Base-by-base conservation (phyloP, 352 stramenopile genomes). In the Pythium phragmitis region DNA sequence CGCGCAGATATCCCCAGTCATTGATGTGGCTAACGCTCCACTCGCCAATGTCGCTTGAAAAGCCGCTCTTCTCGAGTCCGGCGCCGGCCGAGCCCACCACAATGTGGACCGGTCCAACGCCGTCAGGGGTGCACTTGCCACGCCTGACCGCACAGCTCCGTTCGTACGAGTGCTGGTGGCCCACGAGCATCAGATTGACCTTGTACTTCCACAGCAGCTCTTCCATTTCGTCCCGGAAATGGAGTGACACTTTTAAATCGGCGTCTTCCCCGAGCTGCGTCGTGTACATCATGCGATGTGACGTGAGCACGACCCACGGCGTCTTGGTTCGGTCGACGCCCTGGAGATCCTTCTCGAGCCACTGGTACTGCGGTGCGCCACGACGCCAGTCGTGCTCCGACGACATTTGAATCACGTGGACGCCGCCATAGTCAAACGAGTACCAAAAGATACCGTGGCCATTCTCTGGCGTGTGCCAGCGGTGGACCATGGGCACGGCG, bases 91-190 rank as follows among this genome's bases (percentile, higher is more conserved):
- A 95, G 9, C 90, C 89, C 21, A 96, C 79, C 2, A 97, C 71
- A 33, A 95, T 89, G 68, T 97, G 90, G 46, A 97, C 87, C 0
- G 87, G 80, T n/a, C 79, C 85, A 23, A 85, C 74, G 30, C 76
- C 79, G 55, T 96, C 72, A 11, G 68, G 60, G 1, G 76, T 83
- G 68, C 90, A 97, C 58, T 89, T 85, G 14, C 85, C 85, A 7
- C 77, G 72, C 33, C 70, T 72, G 23, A 96, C 82, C 13, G 87
- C 82, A 63, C 94, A 98, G 55, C 81, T 96, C 47, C 91, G 81
- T 45, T 98, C 80, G 65, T 98, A 98, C 12, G 80, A 90, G 75
- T 98, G 94, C 68, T 97, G 91, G 68, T 98, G 93, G 13, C 92
- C 94, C 28, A 90, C 80, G 19, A 98, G 62, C 64, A 97, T 87